phyloP scores from a whole-genome alignment of 176 grass and related monocot species.

The Areca catechu region DNA sequence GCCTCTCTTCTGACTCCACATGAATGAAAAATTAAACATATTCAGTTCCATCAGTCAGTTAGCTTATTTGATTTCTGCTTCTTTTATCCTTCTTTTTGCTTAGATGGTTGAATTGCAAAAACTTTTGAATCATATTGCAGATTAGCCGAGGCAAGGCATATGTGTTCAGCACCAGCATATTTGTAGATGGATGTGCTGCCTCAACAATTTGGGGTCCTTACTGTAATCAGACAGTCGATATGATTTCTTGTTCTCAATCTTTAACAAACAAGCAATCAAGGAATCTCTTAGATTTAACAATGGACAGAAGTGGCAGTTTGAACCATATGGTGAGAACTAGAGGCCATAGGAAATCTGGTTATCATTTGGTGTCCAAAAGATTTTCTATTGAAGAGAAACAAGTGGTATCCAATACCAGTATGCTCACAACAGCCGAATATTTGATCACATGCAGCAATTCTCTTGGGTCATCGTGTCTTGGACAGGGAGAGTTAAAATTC shows the following conservation, averaged over 20 bases:
- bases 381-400: slow-evolving; percentile 25
- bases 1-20: too few relatives aligned
- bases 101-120: too few relatives aligned
- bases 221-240: slow-evolving; percentile 63
- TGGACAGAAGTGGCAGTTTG: background rate
- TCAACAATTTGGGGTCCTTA: slow-evolving; percentile 56
- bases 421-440: slow-evolving; percentile 23
- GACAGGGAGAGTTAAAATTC: slow-evolving; percentile 55
- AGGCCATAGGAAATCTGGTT: slow-evolving; percentile 28
- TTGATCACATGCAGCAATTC: slow-evolving; percentile 63
- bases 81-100: too few relatives aligned
- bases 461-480: slow-evolving; percentile 58
- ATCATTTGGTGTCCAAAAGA: slow-evolving; percentile 8
- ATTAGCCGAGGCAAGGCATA: slow-evolving; percentile 70
- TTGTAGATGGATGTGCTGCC: slow-evolving; percentile 53
- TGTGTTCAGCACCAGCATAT: slow-evolving; percentile 58
- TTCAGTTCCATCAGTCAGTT: too few relatives aligned
- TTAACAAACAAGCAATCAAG: slow-evolving; percentile 50
- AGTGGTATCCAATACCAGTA: slow-evolving; percentile 22
- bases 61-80: too few relatives aligned
- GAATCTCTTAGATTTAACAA: slow-evolving; percentile 32
- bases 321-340: slow-evolving; percentile 11
- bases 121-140: slow-evolving; percentile 39
- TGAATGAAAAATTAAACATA: too few relatives aligned
- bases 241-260: slow-evolving; percentile 65